Evolutionary conservation across 352 stramenopile species (phyloP).

Genomic region (Phytophthora chlamydospora): DNA sequence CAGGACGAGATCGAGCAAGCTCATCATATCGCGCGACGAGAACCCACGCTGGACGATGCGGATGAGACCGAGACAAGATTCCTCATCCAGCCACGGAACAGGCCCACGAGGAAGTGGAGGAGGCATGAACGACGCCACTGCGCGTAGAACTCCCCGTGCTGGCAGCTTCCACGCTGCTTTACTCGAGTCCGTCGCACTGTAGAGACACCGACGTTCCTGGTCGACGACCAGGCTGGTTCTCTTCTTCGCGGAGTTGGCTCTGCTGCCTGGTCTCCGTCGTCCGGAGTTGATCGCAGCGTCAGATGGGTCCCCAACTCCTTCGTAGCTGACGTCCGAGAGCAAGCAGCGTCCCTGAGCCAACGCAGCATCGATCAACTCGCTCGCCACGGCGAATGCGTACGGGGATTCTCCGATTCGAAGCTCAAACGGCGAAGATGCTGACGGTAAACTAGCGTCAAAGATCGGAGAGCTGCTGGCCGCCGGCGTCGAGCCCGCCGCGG

Average conservation of each 20-base stretch:
- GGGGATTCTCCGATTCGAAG: conserved; percentile 58
- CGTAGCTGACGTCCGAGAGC: conserved; percentile 57
- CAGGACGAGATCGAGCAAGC: conserved; percentile 53
- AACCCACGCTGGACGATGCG: conserved; percentile 54
- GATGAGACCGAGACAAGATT: conserved; percentile 48
- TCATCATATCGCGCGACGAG: conserved; percentile 55
- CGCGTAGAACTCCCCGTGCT: conserved; percentile 42
- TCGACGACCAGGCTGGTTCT: conserved; percentile 37
- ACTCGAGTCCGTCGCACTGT: conserved; percentile 30
- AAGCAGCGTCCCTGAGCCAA: conserved; percentile 43
- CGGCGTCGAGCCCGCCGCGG: conserved; percentile 24
- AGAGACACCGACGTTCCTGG: conserved; percentile 34
- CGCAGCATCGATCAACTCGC: conserved; percentile 55
- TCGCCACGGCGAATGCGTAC: conserved; percentile 68
- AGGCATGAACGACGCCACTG: conserved; percentile 50
- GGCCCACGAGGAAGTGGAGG: conserved; percentile 34
- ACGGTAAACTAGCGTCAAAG: conserved; percentile 65
- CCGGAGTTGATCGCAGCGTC: conserved; percentile 6
- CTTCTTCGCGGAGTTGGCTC: conserved; percentile 34
- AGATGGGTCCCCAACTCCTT: conserved; percentile 23
- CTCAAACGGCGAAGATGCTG: conserved; percentile 61
- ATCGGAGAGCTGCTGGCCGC: conserved; percentile 30
- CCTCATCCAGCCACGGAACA: conserved; percentile 33
- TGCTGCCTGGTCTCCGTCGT: conserved; percentile 12
- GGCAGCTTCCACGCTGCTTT: conserved; percentile 48